Evolutionary conservation across 2,329 filamentous ascomycete genomes (phyloP).

Genomic region (Talaromyces sp.): DNA sequence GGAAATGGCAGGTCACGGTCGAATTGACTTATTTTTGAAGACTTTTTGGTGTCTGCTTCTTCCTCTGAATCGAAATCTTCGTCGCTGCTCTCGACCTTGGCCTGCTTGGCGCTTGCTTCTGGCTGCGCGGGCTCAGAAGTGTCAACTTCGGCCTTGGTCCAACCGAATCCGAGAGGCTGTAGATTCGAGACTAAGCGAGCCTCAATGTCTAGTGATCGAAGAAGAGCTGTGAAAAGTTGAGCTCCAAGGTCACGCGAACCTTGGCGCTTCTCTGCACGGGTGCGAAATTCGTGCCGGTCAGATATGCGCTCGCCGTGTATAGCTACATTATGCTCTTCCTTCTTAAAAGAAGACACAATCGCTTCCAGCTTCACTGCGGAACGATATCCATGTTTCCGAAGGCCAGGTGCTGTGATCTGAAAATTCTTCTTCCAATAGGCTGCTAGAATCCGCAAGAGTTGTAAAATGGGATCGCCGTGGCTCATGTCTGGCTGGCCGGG

Average conservation of each 20-base stretch:
- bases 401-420: conserved; percentile 67
- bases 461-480: conserved; percentile 73
- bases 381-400: conserved; percentile 90
- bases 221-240: conserved; percentile 81
- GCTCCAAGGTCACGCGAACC: conserved; percentile 85
- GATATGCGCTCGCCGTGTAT: conserved; percentile 72
- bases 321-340: conserved; percentile 58
- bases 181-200: conserved; percentile 78
- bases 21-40: conserved; percentile 40
- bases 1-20: conserved; percentile 78
- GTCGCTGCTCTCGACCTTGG: conserved; percentile 20
- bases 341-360: conserved; percentile 66
- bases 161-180: conserved; percentile 84
- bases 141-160: conserved; percentile 81
- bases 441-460: conserved; percentile 70
- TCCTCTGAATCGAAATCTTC: conserved; percentile 17
- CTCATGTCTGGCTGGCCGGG: conserved; percentile 71
- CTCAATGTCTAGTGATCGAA: conserved; percentile 77
- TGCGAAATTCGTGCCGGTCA: conserved; percentile 64
- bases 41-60: conserved; percentile 18
- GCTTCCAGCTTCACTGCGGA: conserved; percentile 68
- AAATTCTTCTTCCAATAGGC: conserved; percentile 89
- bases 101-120: conserved; percentile 14
- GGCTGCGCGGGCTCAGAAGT: conserved; percentile 38
- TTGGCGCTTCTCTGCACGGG: conserved; percentile 63